Evolutionary conservation across 2,329 filamentous ascomycete species (phyloP).

Genomic region (Colletotrichum eleusines): DNA sequence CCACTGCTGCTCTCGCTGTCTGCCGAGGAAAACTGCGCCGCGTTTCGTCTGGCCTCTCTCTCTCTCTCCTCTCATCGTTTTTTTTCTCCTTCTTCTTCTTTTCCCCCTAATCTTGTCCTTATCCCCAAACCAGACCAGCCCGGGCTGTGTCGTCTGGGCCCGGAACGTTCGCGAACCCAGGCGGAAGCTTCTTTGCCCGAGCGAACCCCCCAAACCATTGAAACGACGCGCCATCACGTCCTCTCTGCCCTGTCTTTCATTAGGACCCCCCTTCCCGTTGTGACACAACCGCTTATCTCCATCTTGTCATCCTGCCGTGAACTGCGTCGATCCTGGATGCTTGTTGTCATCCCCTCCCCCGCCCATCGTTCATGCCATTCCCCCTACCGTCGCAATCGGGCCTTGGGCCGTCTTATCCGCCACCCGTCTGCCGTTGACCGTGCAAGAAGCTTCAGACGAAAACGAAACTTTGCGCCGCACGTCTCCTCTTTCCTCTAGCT

Average conservation of each 20-base stretch:
- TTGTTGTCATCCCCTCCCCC: constrained; percentile 18
- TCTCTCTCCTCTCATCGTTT: no score
- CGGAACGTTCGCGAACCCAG: background rate
- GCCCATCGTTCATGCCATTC: constrained; percentile 27
- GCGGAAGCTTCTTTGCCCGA: background rate
- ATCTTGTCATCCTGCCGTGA: background rate
- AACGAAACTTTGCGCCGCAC: constrained; percentile 41
- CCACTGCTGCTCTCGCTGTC: background rate
- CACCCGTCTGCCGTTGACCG: constrained; percentile 17
- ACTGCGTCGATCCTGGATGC: constrained; percentile 39
- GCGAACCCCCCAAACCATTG: background rate
- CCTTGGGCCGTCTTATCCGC: constrained; percentile 35
- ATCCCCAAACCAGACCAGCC: background rate
- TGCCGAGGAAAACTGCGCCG: background rate
- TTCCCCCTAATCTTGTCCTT: background rate
- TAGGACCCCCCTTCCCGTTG: background rate
- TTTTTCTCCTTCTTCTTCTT: background rate
- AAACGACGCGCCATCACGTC: constrained; percentile 14
- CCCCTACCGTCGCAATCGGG: constrained; percentile 28
- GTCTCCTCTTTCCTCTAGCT: constrained; percentile 31
- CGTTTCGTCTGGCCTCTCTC: constrained; percentile 6
- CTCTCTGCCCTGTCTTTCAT: constrained; percentile 11
- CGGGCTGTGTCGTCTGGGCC: constrained; percentile 2
- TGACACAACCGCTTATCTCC: background rate
- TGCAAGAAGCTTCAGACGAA: constrained; percentile 33